A percentile compares a stretch with the other conserved stretches of the same genome.
Conservation (phyloP, 805 yeast genomes). For the Henningerozyma blattae region DNA sequence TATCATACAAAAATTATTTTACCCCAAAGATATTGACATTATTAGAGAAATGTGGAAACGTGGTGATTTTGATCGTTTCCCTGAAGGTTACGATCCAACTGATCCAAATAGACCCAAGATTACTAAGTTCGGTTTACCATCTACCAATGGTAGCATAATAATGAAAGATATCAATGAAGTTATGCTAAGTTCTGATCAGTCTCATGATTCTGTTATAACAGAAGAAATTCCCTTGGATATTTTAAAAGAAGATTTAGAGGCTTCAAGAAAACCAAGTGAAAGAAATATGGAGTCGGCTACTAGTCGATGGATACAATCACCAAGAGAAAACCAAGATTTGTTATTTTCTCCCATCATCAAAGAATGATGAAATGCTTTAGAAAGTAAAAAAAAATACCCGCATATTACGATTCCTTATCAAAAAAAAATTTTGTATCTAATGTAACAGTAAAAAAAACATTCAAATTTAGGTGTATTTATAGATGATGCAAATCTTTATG, state of each 20-base stretch:
- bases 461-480: no score
- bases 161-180: constrained; percentile 3
- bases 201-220: constrained; percentile 22
- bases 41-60: constrained; percentile 55
- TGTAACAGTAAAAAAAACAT: no score
- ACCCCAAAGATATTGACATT: constrained; percentile 61
- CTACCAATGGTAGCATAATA: constrained; percentile 1
- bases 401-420: no score
- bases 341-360: constrained; percentile 12
- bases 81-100: constrained; percentile 65
- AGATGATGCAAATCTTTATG: no score
- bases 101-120: constrained; percentile 54
- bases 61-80: constrained; percentile 60
- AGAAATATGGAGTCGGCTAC: background rate
- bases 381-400: constrained; percentile 27
- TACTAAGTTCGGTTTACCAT: constrained; percentile 25
- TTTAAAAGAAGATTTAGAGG: constrained; percentile 3
- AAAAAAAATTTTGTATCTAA: no score
- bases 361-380: constrained; percentile 11
- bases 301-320: constrained; percentile 18
- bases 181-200: constrained; percentile 6
- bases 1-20: constrained; percentile 36
- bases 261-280: constrained; percentile 2
- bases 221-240: constrained; percentile 30
- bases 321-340: constrained; percentile 9